Evolutionary conservation across 2,329 filamentous ascomycete genomes (phyloP).

Genomic region (Stagonosporopsis chrysanthemi): DNA sequence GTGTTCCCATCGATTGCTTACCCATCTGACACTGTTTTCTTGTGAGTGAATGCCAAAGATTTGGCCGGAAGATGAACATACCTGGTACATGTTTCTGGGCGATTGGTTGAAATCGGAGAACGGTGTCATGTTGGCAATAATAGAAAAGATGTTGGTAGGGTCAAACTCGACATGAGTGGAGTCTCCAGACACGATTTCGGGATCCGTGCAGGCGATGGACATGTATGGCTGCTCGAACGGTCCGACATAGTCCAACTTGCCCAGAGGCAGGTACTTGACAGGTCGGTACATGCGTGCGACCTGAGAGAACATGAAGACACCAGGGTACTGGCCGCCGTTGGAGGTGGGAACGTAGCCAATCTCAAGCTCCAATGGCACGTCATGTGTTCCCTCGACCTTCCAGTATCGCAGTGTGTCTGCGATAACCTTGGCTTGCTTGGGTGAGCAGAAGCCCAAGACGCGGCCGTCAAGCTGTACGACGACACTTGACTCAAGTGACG

Average conservation of each 20-base stretch:
- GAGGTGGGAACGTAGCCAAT: slow-evolving; percentile 91
- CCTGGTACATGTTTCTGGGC: slow-evolving; percentile 93
- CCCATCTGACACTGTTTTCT: slow-evolving; percentile 68
- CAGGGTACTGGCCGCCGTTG: slow-evolving; percentile 91
- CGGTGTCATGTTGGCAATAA: slow-evolving; percentile 97
- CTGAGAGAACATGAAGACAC: slow-evolving; percentile 90
- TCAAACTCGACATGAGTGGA: slow-evolving; percentile 94
- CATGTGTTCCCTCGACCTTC: slow-evolving; percentile 89
- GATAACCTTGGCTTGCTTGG: slow-evolving; percentile 80
- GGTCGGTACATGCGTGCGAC: slow-evolving; percentile 86
- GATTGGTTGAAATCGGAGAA: slow-evolving; percentile 99
- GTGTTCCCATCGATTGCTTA: slow-evolving; percentile 99
- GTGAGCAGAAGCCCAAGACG: slow-evolving; percentile 89
- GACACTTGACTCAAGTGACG: slow-evolving; percentile 82
- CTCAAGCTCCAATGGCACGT: slow-evolving; percentile 83
- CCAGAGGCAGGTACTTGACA: slow-evolving; percentile 88
- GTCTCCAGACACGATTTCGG: slow-evolving; percentile 85
- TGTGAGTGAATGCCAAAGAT: background rate
- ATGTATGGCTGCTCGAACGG: slow-evolving; percentile 98
- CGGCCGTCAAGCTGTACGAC: slow-evolving; percentile 89
- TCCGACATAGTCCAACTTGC: slow-evolving; percentile 86
- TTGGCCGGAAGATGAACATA: background rate
- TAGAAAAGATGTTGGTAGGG: slow-evolving; percentile 96
- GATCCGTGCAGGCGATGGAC: slow-evolving; percentile 91
- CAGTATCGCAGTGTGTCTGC: slow-evolving; percentile 89